Base-by-base conservation (phyloP, 2,329 filamentous ascomycete genomes). In the Trichoderma lentiforme region DNA sequence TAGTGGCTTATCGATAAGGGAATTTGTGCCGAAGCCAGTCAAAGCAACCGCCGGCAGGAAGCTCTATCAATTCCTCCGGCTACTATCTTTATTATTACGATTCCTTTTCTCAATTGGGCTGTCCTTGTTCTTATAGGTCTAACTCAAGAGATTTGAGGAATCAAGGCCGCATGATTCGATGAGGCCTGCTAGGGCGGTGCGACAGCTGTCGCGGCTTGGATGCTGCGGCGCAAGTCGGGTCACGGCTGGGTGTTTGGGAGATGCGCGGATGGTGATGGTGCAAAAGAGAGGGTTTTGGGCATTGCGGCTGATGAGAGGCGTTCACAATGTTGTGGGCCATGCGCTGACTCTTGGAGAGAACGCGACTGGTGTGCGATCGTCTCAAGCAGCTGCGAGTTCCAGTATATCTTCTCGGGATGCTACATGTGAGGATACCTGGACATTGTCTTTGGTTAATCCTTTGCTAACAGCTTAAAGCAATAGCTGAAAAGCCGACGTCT, bases 101-200 rank as follows among this genome's bases (percentile, higher is more conserved):
- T 15, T 15, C 60, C 21, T 39, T 7, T 39, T 43, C 21, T 9
- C 36, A 56, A 51, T 66, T 65, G 15, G 28, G 14, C 21, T 36
- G 51, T 14, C 34, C 9, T 65, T 15, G 32, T n/a, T 6, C 39
- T 15, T 26, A 15, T 28, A 34, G 9, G n/a, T 26, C n/a, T 15
- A 14, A 9, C 34, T 47, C 4, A 3, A 11, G 9, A 24, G 34
- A 9, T 12, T 3, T 5, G 18, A 18, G 9, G 14, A 3, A 3
- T 15, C 18, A 32, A 34, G 26, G 30, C 69, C 51, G 32, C 6
- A 71, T 64, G 43, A 26, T 62, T 72, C 71, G 63, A 77, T 77
- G 76, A 76, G 61, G 24, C 30, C 57, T 63, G 71, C 61, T 70
- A 75, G 62, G 65, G 72, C 72, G 67, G 73, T 76, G 75, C 73